These are phyloP conservation scores for Aspergillus sp. DNA, from an alignment of 2,329 filamentous ascomycete species.

Conservation along the genomic window DNA sequence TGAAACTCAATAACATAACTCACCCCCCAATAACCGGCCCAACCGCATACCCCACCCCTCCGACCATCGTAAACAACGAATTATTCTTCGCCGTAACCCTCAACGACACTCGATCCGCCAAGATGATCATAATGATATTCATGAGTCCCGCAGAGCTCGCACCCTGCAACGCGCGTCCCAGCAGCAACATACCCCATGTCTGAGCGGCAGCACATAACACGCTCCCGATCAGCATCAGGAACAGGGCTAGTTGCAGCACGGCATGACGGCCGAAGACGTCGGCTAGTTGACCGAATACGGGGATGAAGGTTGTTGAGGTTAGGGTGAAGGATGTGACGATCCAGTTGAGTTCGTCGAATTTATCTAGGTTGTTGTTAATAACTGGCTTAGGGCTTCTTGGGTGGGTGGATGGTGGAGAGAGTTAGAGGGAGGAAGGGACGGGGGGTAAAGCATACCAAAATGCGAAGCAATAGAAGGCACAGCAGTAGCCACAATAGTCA, in stretches of 20 bases:
- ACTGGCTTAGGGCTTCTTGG: too few relatives aligned
- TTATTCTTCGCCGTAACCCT: slow-evolving; percentile 63
- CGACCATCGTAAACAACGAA: slow-evolving; percentile 60
- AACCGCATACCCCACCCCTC: slow-evolving; percentile 59
- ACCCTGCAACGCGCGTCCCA: slow-evolving; percentile 65
- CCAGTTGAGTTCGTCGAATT: slow-evolving; percentile 64
- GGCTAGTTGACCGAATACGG: slow-evolving; percentile 63
- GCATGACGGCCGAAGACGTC: slow-evolving; percentile 65
- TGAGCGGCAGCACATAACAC: slow-evolving; percentile 60
- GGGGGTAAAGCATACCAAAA: slow-evolving; percentile 50
- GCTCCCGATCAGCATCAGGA: slow-evolving; percentile 60
- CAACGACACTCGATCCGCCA: slow-evolving; percentile 64
- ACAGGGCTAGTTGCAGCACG: slow-evolving; percentile 57
- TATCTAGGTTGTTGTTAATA: slow-evolving; percentile 31
- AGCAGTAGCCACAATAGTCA: slow-evolving; percentile 63
- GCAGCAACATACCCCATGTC: slow-evolving; percentile 59
- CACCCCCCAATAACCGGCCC: slow-evolving; percentile 62
- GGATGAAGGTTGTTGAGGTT: slow-evolving; percentile 66
- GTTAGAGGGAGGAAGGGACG: too few relatives aligned
- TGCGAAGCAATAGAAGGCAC: slow-evolving; percentile 64
- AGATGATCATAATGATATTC: slow-evolving; percentile 61
- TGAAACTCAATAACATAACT: slow-evolving; percentile 7
- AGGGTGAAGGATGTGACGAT: slow-evolving; percentile 69
- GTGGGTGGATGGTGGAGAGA: too few relatives aligned
- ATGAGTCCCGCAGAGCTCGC: slow-evolving; percentile 61